phyloP scores from a whole-genome alignment of 257 asterid genomes.

The Euphrasia confusa region DNA sequence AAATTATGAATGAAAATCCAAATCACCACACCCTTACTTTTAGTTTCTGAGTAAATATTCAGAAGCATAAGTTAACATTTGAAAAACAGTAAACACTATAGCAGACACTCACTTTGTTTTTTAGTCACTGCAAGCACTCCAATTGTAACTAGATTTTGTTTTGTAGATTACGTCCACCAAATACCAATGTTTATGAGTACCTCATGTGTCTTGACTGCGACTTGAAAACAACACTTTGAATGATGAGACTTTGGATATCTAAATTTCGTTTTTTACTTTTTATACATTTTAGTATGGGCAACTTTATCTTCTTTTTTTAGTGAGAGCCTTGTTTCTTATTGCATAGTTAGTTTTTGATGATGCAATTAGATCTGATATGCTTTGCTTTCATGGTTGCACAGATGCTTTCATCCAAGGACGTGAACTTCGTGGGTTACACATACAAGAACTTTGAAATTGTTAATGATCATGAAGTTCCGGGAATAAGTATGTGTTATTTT shows the following conservation, averaged over 20 bases:
- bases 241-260: neutral
- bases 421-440: slow-evolving; percentile 96
- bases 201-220: neutral
- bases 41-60: neutral
- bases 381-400: slow-evolving; percentile 31
- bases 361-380: slow-evolving; percentile 16
- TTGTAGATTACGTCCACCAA: neutral
- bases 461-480: slow-evolving; percentile 82
- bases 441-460: slow-evolving; percentile 92
- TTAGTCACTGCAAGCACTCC: too few species aligned
- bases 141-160: too few species aligned
- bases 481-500: slow-evolving; percentile 49
- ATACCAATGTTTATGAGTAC: neutral
- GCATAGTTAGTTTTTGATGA: neutral
- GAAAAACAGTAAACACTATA: neutral
- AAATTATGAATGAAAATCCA: neutral
- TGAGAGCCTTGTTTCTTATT: neutral
- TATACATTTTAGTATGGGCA: neutral
- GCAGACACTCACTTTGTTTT: neutral
- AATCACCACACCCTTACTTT: neutral
- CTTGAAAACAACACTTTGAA: neutral
- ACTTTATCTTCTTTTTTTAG: neutral
- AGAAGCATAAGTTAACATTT: neutral
- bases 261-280: neutral
- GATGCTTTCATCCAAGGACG: slow-evolving; percentile 98